Conservation (phyloP, 2,329 filamentous ascomycete species). For the Colletotrichum chlorophyti region DNA sequence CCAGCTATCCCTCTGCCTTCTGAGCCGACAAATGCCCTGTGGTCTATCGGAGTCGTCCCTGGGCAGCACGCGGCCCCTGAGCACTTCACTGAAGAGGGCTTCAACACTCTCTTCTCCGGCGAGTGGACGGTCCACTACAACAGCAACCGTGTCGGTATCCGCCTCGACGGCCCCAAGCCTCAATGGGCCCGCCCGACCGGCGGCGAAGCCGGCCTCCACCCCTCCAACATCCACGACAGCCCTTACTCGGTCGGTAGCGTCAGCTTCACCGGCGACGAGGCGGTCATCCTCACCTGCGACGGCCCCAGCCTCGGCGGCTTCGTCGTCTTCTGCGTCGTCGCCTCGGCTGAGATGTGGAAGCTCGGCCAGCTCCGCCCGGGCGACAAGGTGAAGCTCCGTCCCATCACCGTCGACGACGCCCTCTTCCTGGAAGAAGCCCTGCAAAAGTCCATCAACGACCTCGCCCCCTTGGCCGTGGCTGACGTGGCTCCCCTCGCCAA, state of each 20-base stretch:
- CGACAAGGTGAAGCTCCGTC: constrained; percentile 42
- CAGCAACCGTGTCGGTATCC: constrained; percentile 46
- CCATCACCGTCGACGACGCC: constrained; percentile 36
- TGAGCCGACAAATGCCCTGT: constrained; percentile 33
- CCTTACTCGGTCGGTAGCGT: constrained; percentile 48
- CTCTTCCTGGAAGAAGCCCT: constrained; percentile 33
- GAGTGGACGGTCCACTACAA: constrained; percentile 49
- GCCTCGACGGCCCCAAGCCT: constrained; percentile 44
- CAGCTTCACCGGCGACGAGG: constrained; percentile 50
- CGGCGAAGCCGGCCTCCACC: constrained; percentile 46
- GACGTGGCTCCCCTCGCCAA: background rate
- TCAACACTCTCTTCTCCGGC: constrained; percentile 38
- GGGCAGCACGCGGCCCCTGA: constrained; percentile 47
- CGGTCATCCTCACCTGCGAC: constrained; percentile 46
- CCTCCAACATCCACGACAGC: constrained; percentile 49
- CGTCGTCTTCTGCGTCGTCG: constrained; percentile 45
- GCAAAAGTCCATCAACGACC: constrained; percentile 31
- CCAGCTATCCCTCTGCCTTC: constrained; percentile 31
- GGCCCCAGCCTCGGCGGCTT: constrained; percentile 50
- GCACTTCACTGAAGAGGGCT: constrained; percentile 42
- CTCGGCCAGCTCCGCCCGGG: constrained; percentile 48
- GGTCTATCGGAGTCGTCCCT: constrained; percentile 43
- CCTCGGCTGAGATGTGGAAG: constrained; percentile 48
- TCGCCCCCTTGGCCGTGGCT: constrained; percentile 11
- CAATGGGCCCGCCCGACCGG: constrained; percentile 46